Base-by-base conservation (phyloP, 2,329 filamentous ascomycete species). In the Aureobasidium sp. region DNA sequence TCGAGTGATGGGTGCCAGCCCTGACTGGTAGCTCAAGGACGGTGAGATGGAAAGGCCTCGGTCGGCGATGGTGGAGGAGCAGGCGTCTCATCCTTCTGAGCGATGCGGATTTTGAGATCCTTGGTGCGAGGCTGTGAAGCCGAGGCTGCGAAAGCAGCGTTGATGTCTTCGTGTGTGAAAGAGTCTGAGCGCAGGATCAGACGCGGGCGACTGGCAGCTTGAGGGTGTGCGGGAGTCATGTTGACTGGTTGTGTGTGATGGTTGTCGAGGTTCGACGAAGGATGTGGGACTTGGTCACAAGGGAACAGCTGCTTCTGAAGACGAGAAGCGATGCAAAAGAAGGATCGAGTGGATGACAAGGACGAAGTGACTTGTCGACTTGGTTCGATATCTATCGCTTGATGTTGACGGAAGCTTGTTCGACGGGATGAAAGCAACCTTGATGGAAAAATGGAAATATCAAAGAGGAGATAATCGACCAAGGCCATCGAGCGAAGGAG, bases 21-120 rank as follows among this genome's bases (percentile, higher is more conserved):
- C 53, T 20, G 11, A 17, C 17, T 22, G 11, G n/a, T 22, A 12
- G 15, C 36, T 45, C 8, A 58, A 39, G 55, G 55, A 47, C 57
- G 44, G 11, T 61, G 47, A 29, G 39, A 61, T 6, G 45, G 27
- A 15, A 61, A 53, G 9, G 47, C 45, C 15, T 65, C 61, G 45
- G 60, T 63, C 27, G 64, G 64, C 5, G 64, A 64, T 17, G 64
- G 64, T 8, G 64, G 64, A 47, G 64, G 64, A 31, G 64, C 62
- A 17, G 63, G 62, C 37, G 60, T 62, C 25, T 62, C 62, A 36
- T 58, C 52, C 55, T 61, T 53, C 44, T 64, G 63, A n/a, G 56
- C 62, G 17, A 63, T 63, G 25, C 62, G 62, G 45, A 65, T 65
- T 49, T 64, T 64, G 42, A 64, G 62, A 25, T 64, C 61, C 25